Evolutionary conservation across 257 asterid species (phyloP).

Genomic region (Salvia miltiorrhiza): DNA sequence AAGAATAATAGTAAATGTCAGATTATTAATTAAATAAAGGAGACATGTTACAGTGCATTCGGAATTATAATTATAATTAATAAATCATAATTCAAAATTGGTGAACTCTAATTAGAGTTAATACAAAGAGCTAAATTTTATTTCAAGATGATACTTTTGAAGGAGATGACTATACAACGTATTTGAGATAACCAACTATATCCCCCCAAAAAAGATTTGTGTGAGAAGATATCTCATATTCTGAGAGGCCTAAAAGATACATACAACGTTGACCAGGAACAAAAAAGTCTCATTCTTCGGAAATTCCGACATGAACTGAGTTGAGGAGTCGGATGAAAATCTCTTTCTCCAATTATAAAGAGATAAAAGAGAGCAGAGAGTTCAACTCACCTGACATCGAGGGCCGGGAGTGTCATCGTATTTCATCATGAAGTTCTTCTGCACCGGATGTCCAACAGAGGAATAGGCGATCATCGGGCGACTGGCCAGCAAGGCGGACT

Average conservation of each 20-base stretch:
- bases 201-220: background rate
- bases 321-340: background rate
- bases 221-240: slow-evolving; percentile 20
- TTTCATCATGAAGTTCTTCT: background rate
- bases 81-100: no score
- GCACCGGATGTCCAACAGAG: slow-evolving; percentile 7
- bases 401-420: background rate
- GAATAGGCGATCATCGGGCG: background rate
- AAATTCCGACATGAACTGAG: slow-evolving; percentile 1
- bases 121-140: background rate
- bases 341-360: background rate
- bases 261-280: slow-evolving; percentile 26
- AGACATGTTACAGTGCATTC: no score
- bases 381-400: slow-evolving; percentile 4
- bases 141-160: background rate
- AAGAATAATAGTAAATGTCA: background rate
- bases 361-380: background rate
- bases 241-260: slow-evolving; percentile 22
- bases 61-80: no score
- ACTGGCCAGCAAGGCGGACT: background rate
- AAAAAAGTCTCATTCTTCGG: slow-evolving; percentile 25
- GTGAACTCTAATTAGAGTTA: no score
- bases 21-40: no score
- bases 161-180: slow-evolving; percentile 20
- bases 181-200: background rate